Evolutionary conservation across 768 basidiomycete species (phyloP).

Genomic region (Coprinopsis marcescibilis): DNA sequence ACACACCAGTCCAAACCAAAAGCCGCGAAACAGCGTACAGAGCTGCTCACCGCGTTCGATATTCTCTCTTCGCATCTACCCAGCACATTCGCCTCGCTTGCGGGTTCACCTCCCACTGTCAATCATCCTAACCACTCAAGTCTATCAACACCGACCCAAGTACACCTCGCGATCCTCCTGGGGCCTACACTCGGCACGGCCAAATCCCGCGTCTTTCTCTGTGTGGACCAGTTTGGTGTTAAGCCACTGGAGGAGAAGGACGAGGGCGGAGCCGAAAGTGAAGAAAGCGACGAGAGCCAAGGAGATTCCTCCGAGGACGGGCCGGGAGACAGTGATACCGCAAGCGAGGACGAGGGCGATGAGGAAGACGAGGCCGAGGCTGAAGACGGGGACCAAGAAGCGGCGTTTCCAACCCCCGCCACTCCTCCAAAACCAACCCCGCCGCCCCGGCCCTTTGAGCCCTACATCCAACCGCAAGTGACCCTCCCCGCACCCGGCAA

Average conservation of each 20-base stretch:
- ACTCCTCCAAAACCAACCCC: too few relatives aligned
- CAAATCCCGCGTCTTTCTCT: constrained; percentile 55
- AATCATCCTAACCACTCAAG: constrained; percentile 38
- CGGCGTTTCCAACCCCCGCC: too few relatives aligned
- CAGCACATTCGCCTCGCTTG: constrained; percentile 70
- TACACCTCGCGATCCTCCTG: constrained; percentile 57
- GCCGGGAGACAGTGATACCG: constrained; percentile 18
- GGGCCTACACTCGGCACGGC: constrained; percentile 62
- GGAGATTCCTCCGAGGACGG: constrained; percentile 15
- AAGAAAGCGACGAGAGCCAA: constrained; percentile 19
- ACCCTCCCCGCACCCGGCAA: too few relatives aligned
- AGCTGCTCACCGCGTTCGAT: constrained; percentile 62
- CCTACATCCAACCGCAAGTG: too few relatives aligned
- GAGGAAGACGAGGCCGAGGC: constrained; percentile 6
- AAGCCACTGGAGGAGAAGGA: constrained; percentile 30
- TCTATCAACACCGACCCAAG: constrained; percentile 23
- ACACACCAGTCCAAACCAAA: constrained; percentile 35
- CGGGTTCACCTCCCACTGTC: too few relatives aligned
- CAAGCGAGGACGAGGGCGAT: constrained; percentile 21
- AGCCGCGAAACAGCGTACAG: constrained; percentile 52
- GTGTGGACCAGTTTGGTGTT: constrained; percentile 53
- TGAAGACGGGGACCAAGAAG: constrained; percentile 9
- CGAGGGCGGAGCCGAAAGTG: constrained; percentile 20
- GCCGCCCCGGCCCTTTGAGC: too few relatives aligned
- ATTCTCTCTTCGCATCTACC: constrained; percentile 66